These are phyloP conservation scores for Torrubiella hemipterigena DNA, from an alignment of 2,329 filamentous ascomycete genomes.

Conservation along the genomic window DNA sequence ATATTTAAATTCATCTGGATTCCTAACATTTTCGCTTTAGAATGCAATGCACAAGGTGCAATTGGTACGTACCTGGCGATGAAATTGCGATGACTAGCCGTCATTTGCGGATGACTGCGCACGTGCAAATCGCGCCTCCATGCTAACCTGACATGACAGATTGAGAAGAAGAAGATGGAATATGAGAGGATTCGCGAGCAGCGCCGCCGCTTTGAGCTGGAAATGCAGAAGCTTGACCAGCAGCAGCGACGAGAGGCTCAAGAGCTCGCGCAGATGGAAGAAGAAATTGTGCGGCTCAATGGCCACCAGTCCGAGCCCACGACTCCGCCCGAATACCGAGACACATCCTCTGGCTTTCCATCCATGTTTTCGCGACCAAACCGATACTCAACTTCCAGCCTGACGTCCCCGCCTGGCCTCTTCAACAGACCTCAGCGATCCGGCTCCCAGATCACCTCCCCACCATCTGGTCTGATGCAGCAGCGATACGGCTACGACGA, in stretches of 20 bases:
- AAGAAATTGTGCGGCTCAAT: constrained; percentile 54
- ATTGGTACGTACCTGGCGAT: constrained; percentile 46
- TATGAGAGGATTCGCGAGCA: constrained; percentile 87
- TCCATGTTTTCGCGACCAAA: constrained; percentile 74
- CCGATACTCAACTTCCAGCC: constrained; percentile 78
- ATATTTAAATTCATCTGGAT: not conserved
- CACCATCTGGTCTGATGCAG: constrained; percentile 51
- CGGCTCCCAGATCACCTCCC: constrained; percentile 70
- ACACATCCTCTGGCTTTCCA: constrained; percentile 58
- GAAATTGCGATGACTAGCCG: not conserved
- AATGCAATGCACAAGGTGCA: constrained; percentile 62
- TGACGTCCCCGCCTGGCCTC: constrained; percentile 68
- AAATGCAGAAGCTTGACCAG: constrained; percentile 82
- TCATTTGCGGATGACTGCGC: no score
- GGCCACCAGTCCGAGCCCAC: constrained; percentile 90
- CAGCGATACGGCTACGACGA: constrained; percentile 41
- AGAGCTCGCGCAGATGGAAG: constrained; percentile 75
- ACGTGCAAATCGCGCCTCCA: no score
- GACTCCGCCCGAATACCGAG: constrained; percentile 86
- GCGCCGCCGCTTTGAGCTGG: constrained; percentile 77
- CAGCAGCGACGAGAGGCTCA: constrained; percentile 73
- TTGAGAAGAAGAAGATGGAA: constrained; percentile 87
- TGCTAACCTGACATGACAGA: constrained; percentile 41
- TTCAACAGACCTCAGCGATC: constrained; percentile 64
- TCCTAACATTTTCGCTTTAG: constrained; percentile 1